Conservation (phyloP, 202 grass and related monocot species). For the Brachypodium distachyon region DNA sequence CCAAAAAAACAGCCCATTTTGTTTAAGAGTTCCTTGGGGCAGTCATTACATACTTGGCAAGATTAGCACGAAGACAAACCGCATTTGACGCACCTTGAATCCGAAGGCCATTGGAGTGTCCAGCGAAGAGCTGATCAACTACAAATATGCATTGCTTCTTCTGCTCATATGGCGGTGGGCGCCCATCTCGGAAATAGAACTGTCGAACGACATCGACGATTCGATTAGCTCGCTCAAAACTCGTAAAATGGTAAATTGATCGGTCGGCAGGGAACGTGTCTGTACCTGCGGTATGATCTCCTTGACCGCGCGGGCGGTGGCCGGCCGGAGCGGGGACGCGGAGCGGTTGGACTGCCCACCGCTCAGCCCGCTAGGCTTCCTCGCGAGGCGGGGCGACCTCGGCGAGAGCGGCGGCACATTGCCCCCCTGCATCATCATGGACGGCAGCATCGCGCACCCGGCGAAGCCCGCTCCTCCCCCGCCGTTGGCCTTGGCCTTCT, state of each 20-base stretch:
- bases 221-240: background rate
- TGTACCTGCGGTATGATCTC: slow-evolving; percentile 89
- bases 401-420: slow-evolving; percentile 85
- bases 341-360: slow-evolving; percentile 33
- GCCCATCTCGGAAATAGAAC: slow-evolving; percentile 93
- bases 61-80: background rate
- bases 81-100: slow-evolving; percentile 52
- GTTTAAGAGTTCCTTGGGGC: too few species aligned
- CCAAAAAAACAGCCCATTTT: background rate
- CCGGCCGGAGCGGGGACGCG: slow-evolving; percentile 57
- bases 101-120: slow-evolving; percentile 66
- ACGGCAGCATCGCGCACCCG: slow-evolving; percentile 31
- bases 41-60: background rate
- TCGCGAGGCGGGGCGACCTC: slow-evolving; percentile 64
- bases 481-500: slow-evolving; percentile 52
- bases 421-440: slow-evolving; percentile 69
- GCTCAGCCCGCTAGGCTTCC: slow-evolving; percentile 35
- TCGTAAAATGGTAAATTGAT: background rate
- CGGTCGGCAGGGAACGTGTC: background rate
- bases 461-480: slow-evolving; percentile 2
- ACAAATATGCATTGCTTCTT: slow-evolving; percentile 66
- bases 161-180: slow-evolving; percentile 50
- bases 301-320: slow-evolving; percentile 38
- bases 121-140: slow-evolving; percentile 76
- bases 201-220: slow-evolving; percentile 15